A percentile compares a stretch with the other conserved stretches of the same genome.
Conservation (phyloP, 768 basidiomycete genomes). For the Boletus speciosus region DNA sequence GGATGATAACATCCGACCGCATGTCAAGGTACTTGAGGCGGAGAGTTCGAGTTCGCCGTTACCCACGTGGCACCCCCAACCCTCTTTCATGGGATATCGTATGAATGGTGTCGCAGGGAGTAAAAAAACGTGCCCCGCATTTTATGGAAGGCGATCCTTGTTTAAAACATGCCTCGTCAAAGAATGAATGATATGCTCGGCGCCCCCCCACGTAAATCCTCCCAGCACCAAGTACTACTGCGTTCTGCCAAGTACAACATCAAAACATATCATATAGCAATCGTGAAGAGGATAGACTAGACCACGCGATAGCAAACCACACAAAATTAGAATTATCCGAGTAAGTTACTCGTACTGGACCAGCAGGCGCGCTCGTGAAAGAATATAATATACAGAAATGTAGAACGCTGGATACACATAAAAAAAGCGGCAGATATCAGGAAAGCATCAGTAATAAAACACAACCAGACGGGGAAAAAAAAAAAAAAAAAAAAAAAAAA, state of each 20-base stretch:
- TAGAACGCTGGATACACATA: constrained; percentile 9
- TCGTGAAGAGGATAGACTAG: constrained; percentile 7
- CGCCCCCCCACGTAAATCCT: not conserved
- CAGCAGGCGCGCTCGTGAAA: constrained; percentile 21
- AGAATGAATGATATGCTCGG: not conserved
- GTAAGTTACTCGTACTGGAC: constrained; percentile 32
- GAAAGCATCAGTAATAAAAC: constrained; percentile 6
- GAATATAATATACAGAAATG: constrained; percentile 26
- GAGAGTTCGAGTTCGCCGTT: too few species aligned
- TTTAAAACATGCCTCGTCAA: not conserved
- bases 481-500: not conserved
- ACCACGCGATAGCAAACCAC: constrained; percentile 12
- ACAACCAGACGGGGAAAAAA: not conserved
- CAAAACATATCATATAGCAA: constrained; percentile 17
- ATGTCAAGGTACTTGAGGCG: too few species aligned
- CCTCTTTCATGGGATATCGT: too few species aligned
- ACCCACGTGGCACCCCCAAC: too few species aligned
- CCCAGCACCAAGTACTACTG: not conserved
- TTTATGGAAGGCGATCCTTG: not conserved
- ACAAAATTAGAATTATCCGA: constrained; percentile 31
- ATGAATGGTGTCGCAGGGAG: not conserved
- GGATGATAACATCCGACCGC: too few species aligned
- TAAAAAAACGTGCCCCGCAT: constrained; percentile 3
- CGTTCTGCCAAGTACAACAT: not conserved
- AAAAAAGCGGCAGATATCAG: not conserved